Conservation (phyloP, 164 flowering plant genomes). For the Piper longum region DNA sequence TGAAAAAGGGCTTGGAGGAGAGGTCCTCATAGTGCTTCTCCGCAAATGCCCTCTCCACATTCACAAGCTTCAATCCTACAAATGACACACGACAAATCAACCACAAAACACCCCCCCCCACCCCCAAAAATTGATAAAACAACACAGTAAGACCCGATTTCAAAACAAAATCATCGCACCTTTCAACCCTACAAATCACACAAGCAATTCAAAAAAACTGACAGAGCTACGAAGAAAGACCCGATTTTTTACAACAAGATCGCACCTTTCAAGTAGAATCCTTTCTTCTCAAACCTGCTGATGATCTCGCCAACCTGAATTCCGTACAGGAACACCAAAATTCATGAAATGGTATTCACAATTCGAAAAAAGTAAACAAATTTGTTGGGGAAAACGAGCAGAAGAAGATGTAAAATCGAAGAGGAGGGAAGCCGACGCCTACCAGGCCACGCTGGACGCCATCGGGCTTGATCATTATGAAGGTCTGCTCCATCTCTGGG, state of each 20-base stretch:
- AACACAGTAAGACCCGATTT: not conserved
- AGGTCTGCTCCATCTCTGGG: constrained; percentile 42
- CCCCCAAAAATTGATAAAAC: not conserved
- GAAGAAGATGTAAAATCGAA: not conserved
- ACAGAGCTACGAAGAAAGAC: not conserved
- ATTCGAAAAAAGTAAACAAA: too few species aligned
- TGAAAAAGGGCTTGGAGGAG: constrained; percentile 73
- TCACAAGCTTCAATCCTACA: constrained; percentile 63
- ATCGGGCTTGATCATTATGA: constrained; percentile 82
- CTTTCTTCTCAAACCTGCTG: constrained; percentile 80
- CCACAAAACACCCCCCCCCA: not conserved
- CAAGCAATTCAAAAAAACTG: too few species aligned
- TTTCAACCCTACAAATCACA: too few species aligned
- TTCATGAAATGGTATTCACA: too few species aligned
- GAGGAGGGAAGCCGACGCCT: constrained; percentile 1
- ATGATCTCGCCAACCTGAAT: constrained; percentile 77
- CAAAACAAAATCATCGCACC: too few species aligned
- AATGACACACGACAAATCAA: constrained; percentile 2
- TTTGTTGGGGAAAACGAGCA: not conserved
- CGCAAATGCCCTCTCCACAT: constrained; percentile 66
- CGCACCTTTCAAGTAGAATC: constrained; percentile 69
- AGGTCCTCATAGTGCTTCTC: constrained; percentile 86
- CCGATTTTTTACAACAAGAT: not conserved
- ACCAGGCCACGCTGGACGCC: constrained; percentile 70
- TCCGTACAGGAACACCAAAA: too few species aligned